These are phyloP conservation scores for Aegilops sharonensis DNA, from an alignment of 176 grass and related monocot genomes.

Conservation along the genomic window DNA sequence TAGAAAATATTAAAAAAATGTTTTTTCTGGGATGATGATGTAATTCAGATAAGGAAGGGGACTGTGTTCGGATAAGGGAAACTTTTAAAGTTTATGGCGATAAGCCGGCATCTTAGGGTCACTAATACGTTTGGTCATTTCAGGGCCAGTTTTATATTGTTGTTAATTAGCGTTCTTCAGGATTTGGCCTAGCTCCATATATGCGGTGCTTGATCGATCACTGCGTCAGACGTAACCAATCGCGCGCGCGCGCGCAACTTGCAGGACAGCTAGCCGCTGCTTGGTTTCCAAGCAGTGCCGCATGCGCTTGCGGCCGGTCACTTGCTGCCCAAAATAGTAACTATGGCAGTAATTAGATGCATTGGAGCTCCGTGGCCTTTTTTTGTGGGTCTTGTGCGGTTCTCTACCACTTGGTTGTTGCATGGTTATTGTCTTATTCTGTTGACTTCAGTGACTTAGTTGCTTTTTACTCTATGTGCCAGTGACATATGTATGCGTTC, in stretches of 20 bases:
- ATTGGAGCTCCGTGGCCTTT: not conserved
- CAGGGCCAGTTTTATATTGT: slow-evolving; percentile 36
- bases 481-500: not conserved
- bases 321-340: not conserved
- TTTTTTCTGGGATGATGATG: not conserved
- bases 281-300: slow-evolving; percentile 11
- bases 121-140: slow-evolving; percentile 57
- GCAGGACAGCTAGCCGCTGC: slow-evolving; percentile 16
- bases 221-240: not conserved
- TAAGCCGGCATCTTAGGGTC: slow-evolving; percentile 56
- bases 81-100: slow-evolving; percentile 31
- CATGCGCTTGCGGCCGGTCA: not conserved
- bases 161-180: slow-evolving; percentile 6
- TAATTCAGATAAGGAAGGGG: slow-evolving; percentile 27
- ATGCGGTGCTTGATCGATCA: slow-evolving; percentile 5
- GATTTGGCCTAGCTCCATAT: slow-evolving; percentile 49
- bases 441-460: not conserved
- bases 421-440: not conserved
- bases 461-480: not conserved
- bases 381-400: not conserved
- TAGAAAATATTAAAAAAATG: not conserved
- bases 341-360: not conserved
- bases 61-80: not conserved
- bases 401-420: not conserved
- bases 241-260: slow-evolving; percentile 1